phyloP scores from a whole-genome alignment of 2,329 filamentous ascomycete genomes.

The Ascochyta viciae-villosae region DNA sequence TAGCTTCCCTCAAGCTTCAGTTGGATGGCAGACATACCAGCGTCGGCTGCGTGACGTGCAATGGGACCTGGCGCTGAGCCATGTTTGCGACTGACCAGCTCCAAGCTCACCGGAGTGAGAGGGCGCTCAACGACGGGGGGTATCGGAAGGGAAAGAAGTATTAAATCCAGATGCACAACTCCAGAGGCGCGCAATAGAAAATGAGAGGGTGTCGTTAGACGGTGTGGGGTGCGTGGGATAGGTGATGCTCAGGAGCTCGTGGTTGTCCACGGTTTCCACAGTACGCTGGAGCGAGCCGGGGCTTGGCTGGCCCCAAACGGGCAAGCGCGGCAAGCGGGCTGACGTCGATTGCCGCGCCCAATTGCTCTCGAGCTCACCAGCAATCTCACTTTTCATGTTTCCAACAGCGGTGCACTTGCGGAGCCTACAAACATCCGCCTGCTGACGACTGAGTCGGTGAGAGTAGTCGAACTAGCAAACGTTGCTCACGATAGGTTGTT shows the following conservation, averaged over 20 bases:
- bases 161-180: constrained; percentile 48
- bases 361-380: neutral
- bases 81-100: constrained; percentile 54
- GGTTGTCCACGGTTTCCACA: constrained; percentile 22
- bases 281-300: constrained; percentile 16
- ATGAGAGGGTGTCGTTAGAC: constrained; percentile 42
- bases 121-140: constrained; percentile 38
- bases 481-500: neutral
- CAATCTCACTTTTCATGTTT: neutral
- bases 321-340: constrained; percentile 15
- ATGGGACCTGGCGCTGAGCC: constrained; percentile 87
- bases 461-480: neutral
- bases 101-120: constrained; percentile 48
- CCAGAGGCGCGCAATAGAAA: constrained; percentile 48
- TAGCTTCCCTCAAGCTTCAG: constrained; percentile 29
- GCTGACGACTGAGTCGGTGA: neutral
- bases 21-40: constrained; percentile 61
- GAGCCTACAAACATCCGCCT: neutral
- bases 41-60: constrained; percentile 78
- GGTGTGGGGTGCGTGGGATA: constrained; percentile 34
- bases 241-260: constrained; percentile 34
- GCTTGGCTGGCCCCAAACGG: constrained; percentile 14
- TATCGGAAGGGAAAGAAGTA: constrained; percentile 46
- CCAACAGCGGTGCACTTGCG: neutral
- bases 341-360: constrained; percentile 14